Evolutionary conservation across 805 yeast species (phyloP).

Genomic region (Yarrowia sp.): DNA sequence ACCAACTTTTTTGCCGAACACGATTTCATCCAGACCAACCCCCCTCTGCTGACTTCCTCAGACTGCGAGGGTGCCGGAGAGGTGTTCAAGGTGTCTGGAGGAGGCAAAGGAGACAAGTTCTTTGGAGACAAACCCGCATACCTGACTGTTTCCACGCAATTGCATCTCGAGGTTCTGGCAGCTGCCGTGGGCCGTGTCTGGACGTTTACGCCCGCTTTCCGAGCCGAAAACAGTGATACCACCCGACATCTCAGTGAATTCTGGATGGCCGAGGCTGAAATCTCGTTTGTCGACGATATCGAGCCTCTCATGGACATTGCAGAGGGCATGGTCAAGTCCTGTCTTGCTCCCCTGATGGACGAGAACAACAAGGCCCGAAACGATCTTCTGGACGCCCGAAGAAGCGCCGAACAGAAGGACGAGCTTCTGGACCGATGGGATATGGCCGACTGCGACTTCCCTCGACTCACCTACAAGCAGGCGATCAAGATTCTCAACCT

Average conservation of each 20-base stretch:
- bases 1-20: constrained; percentile 60
- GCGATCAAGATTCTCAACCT: constrained; percentile 61
- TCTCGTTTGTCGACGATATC: constrained; percentile 68
- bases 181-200: constrained; percentile 81
- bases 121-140: constrained; percentile 57
- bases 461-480: constrained; percentile 72
- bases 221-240: constrained; percentile 93
- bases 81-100: constrained; percentile 65
- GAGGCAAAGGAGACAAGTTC: constrained; percentile 53
- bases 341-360: constrained; percentile 48
- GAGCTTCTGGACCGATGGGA: constrained; percentile 65
- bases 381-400: constrained; percentile 46
- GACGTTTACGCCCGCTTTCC: constrained; percentile 88
- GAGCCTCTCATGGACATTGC: constrained; percentile 67
- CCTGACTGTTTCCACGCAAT: constrained; percentile 88
- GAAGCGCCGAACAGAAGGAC: constrained; percentile 51
- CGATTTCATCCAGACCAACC: constrained; percentile 74
- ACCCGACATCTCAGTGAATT: constrained; percentile 91
- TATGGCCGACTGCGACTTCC: constrained; percentile 64
- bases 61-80: constrained; percentile 99
- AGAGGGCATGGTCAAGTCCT: constrained; percentile 70
- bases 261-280: constrained; percentile 97
- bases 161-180: constrained; percentile 84
- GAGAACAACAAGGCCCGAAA: constrained; percentile 42
- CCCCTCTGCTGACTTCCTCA: constrained; percentile 85